Conservation (phyloP, 345 rosid species). For the Hirschfeldia incana region DNA sequence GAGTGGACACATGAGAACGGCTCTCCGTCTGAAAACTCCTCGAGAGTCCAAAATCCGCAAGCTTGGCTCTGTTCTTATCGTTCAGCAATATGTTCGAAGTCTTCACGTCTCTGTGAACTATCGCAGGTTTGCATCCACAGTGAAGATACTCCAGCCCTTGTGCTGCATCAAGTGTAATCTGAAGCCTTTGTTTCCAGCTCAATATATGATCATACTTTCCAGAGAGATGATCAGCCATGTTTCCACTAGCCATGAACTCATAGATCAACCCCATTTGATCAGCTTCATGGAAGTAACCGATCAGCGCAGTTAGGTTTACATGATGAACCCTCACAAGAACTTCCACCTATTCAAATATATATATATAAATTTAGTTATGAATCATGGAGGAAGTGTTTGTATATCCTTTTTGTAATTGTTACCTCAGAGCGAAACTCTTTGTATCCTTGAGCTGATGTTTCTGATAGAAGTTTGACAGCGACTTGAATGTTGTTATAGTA, state of each 20-base stretch:
- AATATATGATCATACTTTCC: slow-evolving; percentile 21
- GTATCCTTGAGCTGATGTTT: slow-evolving; percentile 48
- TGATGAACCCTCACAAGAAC: slow-evolving; percentile 44
- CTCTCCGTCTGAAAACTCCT: slow-evolving; percentile 36
- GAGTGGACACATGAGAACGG: slow-evolving; percentile 21
- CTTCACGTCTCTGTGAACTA: slow-evolving; percentile 44
- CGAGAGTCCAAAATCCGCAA: slow-evolving; percentile 41
- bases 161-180: slow-evolving; percentile 40
- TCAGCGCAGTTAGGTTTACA: slow-evolving; percentile 26
- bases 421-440: slow-evolving; percentile 61
- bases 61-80: slow-evolving; percentile 42
- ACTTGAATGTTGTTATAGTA: slow-evolving; percentile 38
- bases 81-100: slow-evolving; percentile 43
- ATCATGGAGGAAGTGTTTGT: no score
- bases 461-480: slow-evolving; percentile 58
- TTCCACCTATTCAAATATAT: slow-evolving; percentile 38
- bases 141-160: slow-evolving; percentile 45
- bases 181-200: slow-evolving; percentile 32
- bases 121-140: slow-evolving; percentile 37
- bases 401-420: no score
- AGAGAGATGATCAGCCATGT: slow-evolving; percentile 33
- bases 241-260: slow-evolving; percentile 40
- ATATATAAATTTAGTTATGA: no score
- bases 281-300: slow-evolving; percentile 44
- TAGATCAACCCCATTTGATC: slow-evolving; percentile 34